Evolutionary conservation across 495 filamentous ascomycete species (phyloP).

Genomic region (Aspergillus nidulans): DNA sequence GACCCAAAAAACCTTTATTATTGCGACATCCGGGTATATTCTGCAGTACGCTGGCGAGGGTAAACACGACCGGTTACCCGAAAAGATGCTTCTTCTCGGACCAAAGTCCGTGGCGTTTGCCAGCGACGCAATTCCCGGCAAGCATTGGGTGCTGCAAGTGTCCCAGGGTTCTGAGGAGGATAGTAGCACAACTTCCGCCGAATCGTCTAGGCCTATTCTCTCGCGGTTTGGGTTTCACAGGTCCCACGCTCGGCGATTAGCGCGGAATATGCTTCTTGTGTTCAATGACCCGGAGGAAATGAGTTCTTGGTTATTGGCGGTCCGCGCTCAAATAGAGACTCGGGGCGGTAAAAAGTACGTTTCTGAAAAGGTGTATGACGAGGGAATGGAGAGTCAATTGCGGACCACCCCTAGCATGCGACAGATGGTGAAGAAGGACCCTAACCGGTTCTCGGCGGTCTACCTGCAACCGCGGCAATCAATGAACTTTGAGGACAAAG

Average conservation of each 20-base stretch:
- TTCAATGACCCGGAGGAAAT: constrained; percentile 78
- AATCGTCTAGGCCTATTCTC: constrained; percentile 58
- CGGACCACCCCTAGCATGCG: constrained; percentile 34
- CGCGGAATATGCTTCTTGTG: constrained; percentile 71
- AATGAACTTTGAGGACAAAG: constrained; percentile 22
- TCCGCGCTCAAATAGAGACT: constrained; percentile 64
- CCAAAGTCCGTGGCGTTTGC: constrained; percentile 89
- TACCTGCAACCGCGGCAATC: constrained; percentile 51
- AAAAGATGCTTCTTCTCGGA: constrained; percentile 79
- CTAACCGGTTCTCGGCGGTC: constrained; percentile 57
- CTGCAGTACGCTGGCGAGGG: constrained; percentile 86
- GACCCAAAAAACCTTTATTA: constrained; percentile 76
- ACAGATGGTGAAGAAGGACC: constrained; percentile 45
- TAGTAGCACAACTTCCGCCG: constrained; percentile 42
- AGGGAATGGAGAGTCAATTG: constrained; percentile 36
- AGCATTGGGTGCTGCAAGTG: constrained; percentile 88
- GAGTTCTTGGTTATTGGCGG: constrained; percentile 68
- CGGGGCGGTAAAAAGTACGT: constrained; percentile 64
- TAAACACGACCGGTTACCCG: constrained; percentile 72
- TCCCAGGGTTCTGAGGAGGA: constrained; percentile 69
- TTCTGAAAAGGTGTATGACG: constrained; percentile 44
- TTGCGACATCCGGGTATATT: constrained; percentile 77
- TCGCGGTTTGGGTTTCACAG: constrained; percentile 65
- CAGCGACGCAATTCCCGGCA: constrained; percentile 86
- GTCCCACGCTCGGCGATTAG: constrained; percentile 55